Conservation (phyloP, 2,329 filamentous ascomycete species). For the Colletotrichum filicis region DNA sequence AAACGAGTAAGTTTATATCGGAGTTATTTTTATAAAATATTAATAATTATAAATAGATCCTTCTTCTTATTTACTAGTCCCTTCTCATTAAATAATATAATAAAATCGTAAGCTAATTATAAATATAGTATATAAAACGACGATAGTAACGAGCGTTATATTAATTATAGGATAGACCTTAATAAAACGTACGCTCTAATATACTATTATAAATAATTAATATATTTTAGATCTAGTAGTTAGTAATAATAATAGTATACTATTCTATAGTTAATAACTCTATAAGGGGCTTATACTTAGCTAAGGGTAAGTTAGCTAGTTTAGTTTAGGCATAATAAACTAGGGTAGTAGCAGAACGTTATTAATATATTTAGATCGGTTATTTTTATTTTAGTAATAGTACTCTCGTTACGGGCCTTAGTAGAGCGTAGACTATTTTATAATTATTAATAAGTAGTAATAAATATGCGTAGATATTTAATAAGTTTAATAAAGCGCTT, state of each 20-base stretch:
- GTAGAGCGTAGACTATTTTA: too few species aligned
- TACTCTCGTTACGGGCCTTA: too few species aligned
- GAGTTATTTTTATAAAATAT: not conserved
- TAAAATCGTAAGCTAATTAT: not conserved
- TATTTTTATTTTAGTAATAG: not conserved
- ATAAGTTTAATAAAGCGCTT: too few species aligned
- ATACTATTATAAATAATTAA: rapidly evolving
- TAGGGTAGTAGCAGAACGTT: not conserved
- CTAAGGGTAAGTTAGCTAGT: not conserved
- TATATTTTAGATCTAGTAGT: not conserved
- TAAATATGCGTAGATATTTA: too few species aligned
- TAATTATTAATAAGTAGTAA: too few species aligned
- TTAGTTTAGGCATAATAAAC: not conserved
- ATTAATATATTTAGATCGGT: not conserved
- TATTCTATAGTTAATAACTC: not conserved
- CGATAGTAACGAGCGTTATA: not conserved
- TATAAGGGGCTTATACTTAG: not conserved
- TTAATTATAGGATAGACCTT: not conserved
- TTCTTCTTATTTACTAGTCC: too few species aligned
- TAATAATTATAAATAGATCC: too few species aligned
- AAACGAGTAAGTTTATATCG: not conserved
- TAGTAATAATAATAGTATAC: not conserved
- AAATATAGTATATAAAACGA: not conserved
- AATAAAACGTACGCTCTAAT: not conserved
- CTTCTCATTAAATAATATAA: not conserved